phyloP scores from a whole-genome alignment of 192 early-diverging fungal genomes.

The Rhizophagus sp. region DNA sequence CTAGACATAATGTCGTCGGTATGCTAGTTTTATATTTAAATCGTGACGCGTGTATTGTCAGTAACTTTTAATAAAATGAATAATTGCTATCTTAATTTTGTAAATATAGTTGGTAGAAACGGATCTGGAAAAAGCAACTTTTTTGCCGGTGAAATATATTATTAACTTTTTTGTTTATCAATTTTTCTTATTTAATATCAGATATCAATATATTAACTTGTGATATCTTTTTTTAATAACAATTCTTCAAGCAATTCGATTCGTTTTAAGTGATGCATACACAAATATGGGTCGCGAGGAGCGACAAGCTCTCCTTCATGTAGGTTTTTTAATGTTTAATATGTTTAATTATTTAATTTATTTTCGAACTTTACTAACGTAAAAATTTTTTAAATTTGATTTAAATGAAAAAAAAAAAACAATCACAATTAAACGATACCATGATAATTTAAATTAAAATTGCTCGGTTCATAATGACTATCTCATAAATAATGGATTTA shows the following conservation, averaged over 20 bases:
- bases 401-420: too few species aligned
- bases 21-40: slow-evolving; percentile 21
- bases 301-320: slow-evolving; percentile 90
- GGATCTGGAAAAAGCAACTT: slow-evolving; percentile 99
- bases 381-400: too few species aligned
- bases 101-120: slow-evolving; percentile 82
- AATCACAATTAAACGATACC: too few species aligned
- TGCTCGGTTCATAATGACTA: not conserved
- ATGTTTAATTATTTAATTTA: slow-evolving; percentile 27
- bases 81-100: not conserved
- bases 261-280: slow-evolving; percentile 95
- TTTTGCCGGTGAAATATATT: slow-evolving; percentile 74
- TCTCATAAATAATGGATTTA: not conserved
- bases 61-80: not conserved
- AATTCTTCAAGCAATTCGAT: slow-evolving; percentile 76
- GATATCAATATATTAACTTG: slow-evolving; percentile 2
- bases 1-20: slow-evolving; percentile 95
- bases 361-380: not conserved
- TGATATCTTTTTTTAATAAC: slow-evolving; percentile 18
- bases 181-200: too few species aligned
- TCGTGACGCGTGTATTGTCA: not conserved
- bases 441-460: too few species aligned
- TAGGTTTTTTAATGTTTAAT: slow-evolving; percentile 34
- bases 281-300: slow-evolving; percentile 90
- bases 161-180: not conserved